Evolutionary conservation across 192 early-diverging fungal species (phyloP), one percentile per base, ranked within the genome.

Genomic region (Geosiphon pyriformis): DNA sequence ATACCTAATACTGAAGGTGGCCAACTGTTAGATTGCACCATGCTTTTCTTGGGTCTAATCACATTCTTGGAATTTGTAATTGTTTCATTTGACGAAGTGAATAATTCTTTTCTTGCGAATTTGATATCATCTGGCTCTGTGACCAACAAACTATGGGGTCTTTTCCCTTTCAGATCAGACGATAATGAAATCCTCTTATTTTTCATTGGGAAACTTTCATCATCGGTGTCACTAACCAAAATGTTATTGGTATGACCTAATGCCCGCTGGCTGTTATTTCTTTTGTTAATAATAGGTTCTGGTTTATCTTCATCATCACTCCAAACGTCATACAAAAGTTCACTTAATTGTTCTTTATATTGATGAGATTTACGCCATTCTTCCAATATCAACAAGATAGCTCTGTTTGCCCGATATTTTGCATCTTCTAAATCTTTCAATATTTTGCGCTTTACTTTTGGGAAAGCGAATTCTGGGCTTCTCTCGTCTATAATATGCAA

Each of bases 21-120:
- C 85, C 85, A 87, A 56, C 83, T 83, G 57, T 78, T 87, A 17
- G 86, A 88, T 50, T 79, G 82, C 53, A 76, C 71, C 33, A 85
- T 70, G 0, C 29, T 55, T 55, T 66, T 66, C 17, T 47, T 66
- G 23, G 22, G 20, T 37, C 17, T 51, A 4, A 64, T 11, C 27
- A 52, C 47, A 51, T 49, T 34, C 33, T 52, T 50, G 4, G 61
- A 29, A 31, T 64, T 64, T 6, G 46, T n/a, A 48, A 33, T n/a
- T n/a, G n/a, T n/a, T n/a, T n/a, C n/a, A n/a, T n/a, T n/a, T n/a
- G n/a, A n/a, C n/a, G n/a, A n/a, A n/a, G n/a, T n/a, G n/a, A n/a
- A n/a, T n/a, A n/a, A n/a, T n/a, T n/a, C n/a, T n/a, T n/a, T n/a
- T n/a, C n/a, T n/a, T n/a, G n/a, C n/a, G n/a, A n/a, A n/a, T n/a